Base-by-base conservation (phyloP, 129 eudicot genomes). In the Saussurea involucrata region DNA sequence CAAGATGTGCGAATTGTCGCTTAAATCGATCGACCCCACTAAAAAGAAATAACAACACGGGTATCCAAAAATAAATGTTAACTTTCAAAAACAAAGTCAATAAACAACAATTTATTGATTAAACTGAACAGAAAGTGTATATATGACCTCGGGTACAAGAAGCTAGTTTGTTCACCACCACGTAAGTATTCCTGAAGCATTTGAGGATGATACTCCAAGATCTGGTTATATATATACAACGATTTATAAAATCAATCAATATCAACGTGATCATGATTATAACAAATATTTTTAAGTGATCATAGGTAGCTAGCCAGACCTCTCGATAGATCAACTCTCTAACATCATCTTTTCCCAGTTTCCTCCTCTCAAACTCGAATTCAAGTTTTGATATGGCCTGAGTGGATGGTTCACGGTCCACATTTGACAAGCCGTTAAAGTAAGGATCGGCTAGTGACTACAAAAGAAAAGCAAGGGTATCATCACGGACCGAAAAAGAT, bases 1-100 rank as follows among this genome's bases (percentile, higher is more conserved):
- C 98, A 66, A 92, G 96, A 83, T 92, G 98, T 22, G 98, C 98
- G 83, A 92, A 92, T 69, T 92, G 98, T 63, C 96, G 40, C 86
- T 92, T 92, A 80, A 92, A 92, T 73, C 98, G 91, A 80, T 92
- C 98, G 44, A 88, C 96, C 6, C 98, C 98, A 86, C 98, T 92
- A 69, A 65, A 42, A 57, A 34, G 34, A 79, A 42, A 79, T 0
- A 37, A 66, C 53, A 64, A 71, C 17, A 46, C 64, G 63, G 78
- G 81, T 57, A 67, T 34, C 69, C 66, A 12, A 60, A 10, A 10
- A 31, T n/a, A 66, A 60, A 8, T 8, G 65, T 15, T 15, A 46
- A 46, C 36, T 6, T 18, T 49, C 1, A 27, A 72, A 40, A 32
- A 73, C 22, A 18, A 72, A 49, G 58, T 17, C 7, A 21, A 49